These are phyloP conservation scores for Termitomyces sp. DNA, from an alignment of 768 basidiomycete species.

Conservation along the genomic window DNA sequence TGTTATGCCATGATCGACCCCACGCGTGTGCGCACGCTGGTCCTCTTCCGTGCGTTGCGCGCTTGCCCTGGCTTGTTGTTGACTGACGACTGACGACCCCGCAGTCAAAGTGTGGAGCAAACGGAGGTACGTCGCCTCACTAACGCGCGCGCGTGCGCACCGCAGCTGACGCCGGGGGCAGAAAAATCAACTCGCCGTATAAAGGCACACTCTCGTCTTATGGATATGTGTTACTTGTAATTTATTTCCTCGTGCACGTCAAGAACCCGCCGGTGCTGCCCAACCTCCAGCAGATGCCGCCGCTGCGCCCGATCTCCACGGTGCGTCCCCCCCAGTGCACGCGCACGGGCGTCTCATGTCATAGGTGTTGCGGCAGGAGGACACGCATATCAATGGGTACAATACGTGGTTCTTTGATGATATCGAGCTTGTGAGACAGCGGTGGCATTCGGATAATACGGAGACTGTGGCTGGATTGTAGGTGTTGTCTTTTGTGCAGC, in stretches of 20 bases:
- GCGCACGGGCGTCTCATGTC: too few species aligned
- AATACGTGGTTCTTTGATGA: constrained; percentile 99
- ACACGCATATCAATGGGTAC: constrained; percentile 72
- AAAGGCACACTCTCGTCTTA: constrained; percentile 95
- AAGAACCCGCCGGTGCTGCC: constrained; percentile 96
- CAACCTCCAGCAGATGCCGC: constrained; percentile 93
- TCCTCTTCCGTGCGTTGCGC: constrained; percentile 79
- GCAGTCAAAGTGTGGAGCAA: constrained; percentile 99
- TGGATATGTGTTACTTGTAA: constrained; percentile 95
- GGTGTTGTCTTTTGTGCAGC: constrained; percentile 19
- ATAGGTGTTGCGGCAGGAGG: too few species aligned
- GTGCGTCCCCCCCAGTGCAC: too few species aligned
- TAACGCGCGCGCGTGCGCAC: too few species aligned
- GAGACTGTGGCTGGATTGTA: constrained; percentile 93
- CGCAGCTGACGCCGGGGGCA: constrained; percentile 18
- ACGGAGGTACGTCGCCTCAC: constrained; percentile 56
- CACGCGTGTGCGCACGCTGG: constrained; percentile 86
- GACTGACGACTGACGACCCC: too few species aligned
- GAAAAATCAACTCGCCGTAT: constrained; percentile 99
- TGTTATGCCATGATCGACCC: constrained; percentile 98
- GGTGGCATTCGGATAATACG: constrained; percentile 91
- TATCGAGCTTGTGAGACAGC: constrained; percentile 82
- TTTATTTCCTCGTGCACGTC: constrained; percentile 96
- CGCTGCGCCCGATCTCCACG: constrained; percentile 78
- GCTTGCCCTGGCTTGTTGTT: too few species aligned